These are phyloP conservation scores for Aspergillus awamori DNA, from an alignment of 2,329 filamentous ascomycete genomes.

Conservation along the genomic window DNA sequence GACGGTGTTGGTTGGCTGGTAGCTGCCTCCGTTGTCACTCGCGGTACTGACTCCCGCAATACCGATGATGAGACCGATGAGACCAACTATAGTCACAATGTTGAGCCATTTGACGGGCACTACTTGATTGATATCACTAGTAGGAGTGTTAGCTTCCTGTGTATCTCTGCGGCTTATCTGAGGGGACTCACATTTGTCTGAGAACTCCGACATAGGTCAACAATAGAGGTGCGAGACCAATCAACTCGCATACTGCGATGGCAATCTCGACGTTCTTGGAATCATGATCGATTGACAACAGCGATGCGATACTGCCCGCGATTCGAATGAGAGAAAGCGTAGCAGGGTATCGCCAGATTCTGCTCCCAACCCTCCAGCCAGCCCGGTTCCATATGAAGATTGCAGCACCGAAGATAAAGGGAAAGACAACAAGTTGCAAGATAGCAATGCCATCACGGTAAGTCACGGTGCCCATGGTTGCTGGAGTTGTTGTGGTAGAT, in stretches of 20 bases:
- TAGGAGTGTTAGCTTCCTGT: not conserved
- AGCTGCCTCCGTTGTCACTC: slow-evolving; percentile 1
- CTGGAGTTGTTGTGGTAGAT: not conserved
- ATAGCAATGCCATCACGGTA: slow-evolving; percentile 35
- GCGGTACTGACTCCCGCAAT: slow-evolving; percentile 26
- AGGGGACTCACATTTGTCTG: slow-evolving; percentile 31
- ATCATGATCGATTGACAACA: slow-evolving; percentile 27
- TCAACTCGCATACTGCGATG: slow-evolving; percentile 31
- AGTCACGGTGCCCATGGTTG: slow-evolving; percentile 25
- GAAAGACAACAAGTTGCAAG: slow-evolving; percentile 33
- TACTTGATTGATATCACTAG: slow-evolving; percentile 17
- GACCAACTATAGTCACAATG: slow-evolving; percentile 13
- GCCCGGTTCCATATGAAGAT: slow-evolving; percentile 32
- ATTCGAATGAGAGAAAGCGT: slow-evolving; percentile 35
- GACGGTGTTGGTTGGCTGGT: slow-evolving; percentile 16
- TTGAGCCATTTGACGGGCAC: slow-evolving; percentile 20
- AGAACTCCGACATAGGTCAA: slow-evolving; percentile 33
- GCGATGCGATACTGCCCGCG: slow-evolving; percentile 29
- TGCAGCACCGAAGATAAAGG: slow-evolving; percentile 27
- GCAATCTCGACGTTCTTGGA: slow-evolving; percentile 23
- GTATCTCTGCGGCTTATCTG: not conserved
- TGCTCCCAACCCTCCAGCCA: slow-evolving; percentile 31
- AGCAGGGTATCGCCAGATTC: slow-evolving; percentile 32
- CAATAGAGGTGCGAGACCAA: slow-evolving; percentile 33
- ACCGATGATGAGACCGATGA: slow-evolving; percentile 30